These are phyloP conservation scores for Hanseniaspora mollemarum DNA, from an alignment of 805 yeast species.

Conservation along the genomic window DNA sequence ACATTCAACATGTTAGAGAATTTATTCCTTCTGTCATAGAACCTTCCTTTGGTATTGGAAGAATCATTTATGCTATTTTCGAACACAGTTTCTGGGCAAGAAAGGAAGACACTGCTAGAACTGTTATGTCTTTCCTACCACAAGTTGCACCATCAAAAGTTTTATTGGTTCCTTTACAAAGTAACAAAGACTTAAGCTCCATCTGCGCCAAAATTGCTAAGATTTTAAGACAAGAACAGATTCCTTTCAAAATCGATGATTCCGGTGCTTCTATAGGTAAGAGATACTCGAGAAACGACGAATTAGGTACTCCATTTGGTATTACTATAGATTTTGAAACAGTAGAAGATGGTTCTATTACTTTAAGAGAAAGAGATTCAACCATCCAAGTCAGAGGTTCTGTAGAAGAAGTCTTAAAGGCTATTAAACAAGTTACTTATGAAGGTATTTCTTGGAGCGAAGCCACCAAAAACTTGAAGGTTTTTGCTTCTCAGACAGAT, in stretches of 20 bases:
- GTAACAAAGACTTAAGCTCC: slow-evolving; percentile 68
- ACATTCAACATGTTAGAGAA: slow-evolving; percentile 85
- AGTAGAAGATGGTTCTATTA: slow-evolving; percentile 73
- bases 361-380: slow-evolving; percentile 93
- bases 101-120: slow-evolving; percentile 78
- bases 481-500: slow-evolving; percentile 61
- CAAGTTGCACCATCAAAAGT: slow-evolving; percentile 96
- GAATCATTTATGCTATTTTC: slow-evolving; percentile 82
- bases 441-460: slow-evolving; percentile 71
- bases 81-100: slow-evolving; percentile 95
- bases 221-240: slow-evolving; percentile 62
- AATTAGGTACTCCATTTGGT: slow-evolving; percentile 97
- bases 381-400: slow-evolving; percentile 94
- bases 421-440: slow-evolving; percentile 66
- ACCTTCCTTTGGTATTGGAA: slow-evolving; percentile 98
- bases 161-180: slow-evolving; percentile 83
- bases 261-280: slow-evolving; percentile 96
- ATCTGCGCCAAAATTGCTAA: slow-evolving; percentile 58
- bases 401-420: slow-evolving; percentile 55
- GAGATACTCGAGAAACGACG: slow-evolving; percentile 96
- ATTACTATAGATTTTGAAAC: slow-evolving; percentile 93
- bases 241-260: slow-evolving; percentile 93
- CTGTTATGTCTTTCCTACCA: slow-evolving; percentile 88
- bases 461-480: slow-evolving; percentile 61
- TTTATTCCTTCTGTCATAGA: slow-evolving; percentile 94